Conservation (phyloP, 805 yeast genomes). For the Suhomyces vadensis region DNA sequence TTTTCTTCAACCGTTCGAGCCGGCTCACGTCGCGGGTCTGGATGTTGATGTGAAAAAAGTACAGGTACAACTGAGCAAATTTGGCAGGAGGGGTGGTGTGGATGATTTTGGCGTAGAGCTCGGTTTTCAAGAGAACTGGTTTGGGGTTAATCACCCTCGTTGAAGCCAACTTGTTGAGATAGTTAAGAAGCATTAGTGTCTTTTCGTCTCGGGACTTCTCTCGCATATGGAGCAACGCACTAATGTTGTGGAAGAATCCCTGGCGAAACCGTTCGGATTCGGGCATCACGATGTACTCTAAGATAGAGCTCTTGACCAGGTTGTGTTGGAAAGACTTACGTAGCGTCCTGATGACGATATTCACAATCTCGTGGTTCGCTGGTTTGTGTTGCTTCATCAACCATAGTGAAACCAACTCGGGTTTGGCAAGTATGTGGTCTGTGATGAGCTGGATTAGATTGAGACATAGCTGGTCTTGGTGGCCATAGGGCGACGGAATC, state of each 20-base stretch:
- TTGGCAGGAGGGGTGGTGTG: slow-evolving; percentile 17
- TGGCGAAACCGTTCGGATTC: slow-evolving; percentile 15
- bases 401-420: slow-evolving; percentile 21
- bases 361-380: background rate
- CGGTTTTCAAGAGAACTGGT: slow-evolving; percentile 21
- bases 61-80: slow-evolving; percentile 28
- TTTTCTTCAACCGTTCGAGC: slow-evolving; percentile 20
- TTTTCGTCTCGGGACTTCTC: slow-evolving; percentile 15
- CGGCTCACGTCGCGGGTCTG: slow-evolving; percentile 21
- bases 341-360: slow-evolving; percentile 19
- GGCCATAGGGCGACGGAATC: slow-evolving; percentile 23
- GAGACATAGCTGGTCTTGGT: slow-evolving; percentile 28
- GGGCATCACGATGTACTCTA: slow-evolving; percentile 30
- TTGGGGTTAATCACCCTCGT: slow-evolving; percentile 22
- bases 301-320: slow-evolving; percentile 25
- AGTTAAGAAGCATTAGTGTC: slow-evolving; percentile 24
- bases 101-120: slow-evolving; percentile 19
- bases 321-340: slow-evolving; percentile 18
- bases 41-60: slow-evolving; percentile 33
- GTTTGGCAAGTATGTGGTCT: slow-evolving; percentile 28
- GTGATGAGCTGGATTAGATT: slow-evolving; percentile 31
- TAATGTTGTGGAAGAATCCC: slow-evolving; percentile 20
- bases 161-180: slow-evolving; percentile 27
- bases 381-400: background rate
- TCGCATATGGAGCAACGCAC: slow-evolving; percentile 12